Evolutionary conservation across 2,329 filamentous ascomycete genomes (phyloP), one percentile per base, ranked within the genome.

Genomic region (Hypoxylon sp.): DNA sequence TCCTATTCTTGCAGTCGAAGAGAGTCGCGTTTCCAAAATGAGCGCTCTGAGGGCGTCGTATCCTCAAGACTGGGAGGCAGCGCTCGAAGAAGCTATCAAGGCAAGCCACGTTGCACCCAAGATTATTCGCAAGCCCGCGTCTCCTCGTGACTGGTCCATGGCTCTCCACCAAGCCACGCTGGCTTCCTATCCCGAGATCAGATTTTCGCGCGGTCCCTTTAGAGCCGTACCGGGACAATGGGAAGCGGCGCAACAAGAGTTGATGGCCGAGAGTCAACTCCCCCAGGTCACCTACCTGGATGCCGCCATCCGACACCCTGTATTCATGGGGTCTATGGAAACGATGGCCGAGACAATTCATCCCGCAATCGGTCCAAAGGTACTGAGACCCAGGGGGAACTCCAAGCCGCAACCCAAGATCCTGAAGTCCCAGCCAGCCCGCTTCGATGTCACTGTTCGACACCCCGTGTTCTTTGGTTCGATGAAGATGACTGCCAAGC

Each of bases 101-200:
- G 58, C 64, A 24, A 67, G 68, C 42, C 55, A 63, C 33, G 47
- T 64, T 11, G 20, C 57, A 2, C 54, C 59, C 4, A 64, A 62
- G 21, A 47, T 67, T 21, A 45, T 24, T 17, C 67, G 67, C 18
- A 63, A 31, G 31, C 8, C 26, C 18, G 57, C 64, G 3, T 65
- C 69, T 13, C 64, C 69, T 17, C 67, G 64, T 29, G 67, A 74
- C 18, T 77, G 75, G 75, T 67, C 70, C 7, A 67, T 68, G 15
- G 79, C 79, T 3, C 72, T 81, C 1, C 59, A 70, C 3, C 59
- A 73, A 46, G 75, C 77, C 15, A 60, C 76, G 20, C 57, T 66
- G 3, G 69, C 70, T 33, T 74, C 74, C 31, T 65, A 68, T 17
- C 72, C 69, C 33, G 51, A 63, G 11, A 31, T 67, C 17, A 56